These are phyloP conservation scores for Fusarium transvaalense DNA, from an alignment of 2,329 filamentous ascomycete genomes.

Conservation along the genomic window DNA sequence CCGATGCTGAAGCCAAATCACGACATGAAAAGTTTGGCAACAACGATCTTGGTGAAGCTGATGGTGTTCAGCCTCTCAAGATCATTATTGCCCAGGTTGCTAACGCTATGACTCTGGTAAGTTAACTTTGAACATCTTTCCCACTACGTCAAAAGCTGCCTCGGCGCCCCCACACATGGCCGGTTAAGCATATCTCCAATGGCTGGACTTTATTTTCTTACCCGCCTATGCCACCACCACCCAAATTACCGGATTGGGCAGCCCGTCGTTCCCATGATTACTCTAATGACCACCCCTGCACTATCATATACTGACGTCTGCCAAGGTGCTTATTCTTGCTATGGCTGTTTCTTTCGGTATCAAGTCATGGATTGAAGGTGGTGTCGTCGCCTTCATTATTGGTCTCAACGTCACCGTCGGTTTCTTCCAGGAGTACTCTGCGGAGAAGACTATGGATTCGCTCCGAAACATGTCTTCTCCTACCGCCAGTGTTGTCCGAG, in stretches of 20 bases:
- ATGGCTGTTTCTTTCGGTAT: conserved; percentile 71
- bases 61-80: conserved; percentile 66
- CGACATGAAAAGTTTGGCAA: conserved; percentile 67
- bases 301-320: conserved; percentile 34
- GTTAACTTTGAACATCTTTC: conserved; percentile 17
- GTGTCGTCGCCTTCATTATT: conserved; percentile 69
- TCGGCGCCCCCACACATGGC: conserved; percentile 20
- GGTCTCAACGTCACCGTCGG: conserved; percentile 69
- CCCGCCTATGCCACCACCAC: neutral
- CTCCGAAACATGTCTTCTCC: conserved; percentile 59
- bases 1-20: conserved; percentile 61
- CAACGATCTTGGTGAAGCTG: conserved; percentile 65
- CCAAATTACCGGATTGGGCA: conserved; percentile 59
- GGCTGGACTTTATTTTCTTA: conserved; percentile 48
- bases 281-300: conserved; percentile 16
- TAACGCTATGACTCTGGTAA: conserved; percentile 77
- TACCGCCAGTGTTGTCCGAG: conserved; percentile 59
- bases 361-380: conserved; percentile 70
- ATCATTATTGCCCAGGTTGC: conserved; percentile 74
- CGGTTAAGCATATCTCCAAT: conserved; percentile 33
- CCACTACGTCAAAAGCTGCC: neutral
- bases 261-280: conserved; percentile 58
- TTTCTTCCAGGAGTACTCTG: conserved; percentile 60
- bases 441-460: conserved; percentile 64
- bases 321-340: conserved; percentile 64